Evolutionary conservation across 148 eudicot genomes (phyloP), one percentile per base, ranked within the genome.

Genomic region (Pharnaceum exiguum): DNA sequence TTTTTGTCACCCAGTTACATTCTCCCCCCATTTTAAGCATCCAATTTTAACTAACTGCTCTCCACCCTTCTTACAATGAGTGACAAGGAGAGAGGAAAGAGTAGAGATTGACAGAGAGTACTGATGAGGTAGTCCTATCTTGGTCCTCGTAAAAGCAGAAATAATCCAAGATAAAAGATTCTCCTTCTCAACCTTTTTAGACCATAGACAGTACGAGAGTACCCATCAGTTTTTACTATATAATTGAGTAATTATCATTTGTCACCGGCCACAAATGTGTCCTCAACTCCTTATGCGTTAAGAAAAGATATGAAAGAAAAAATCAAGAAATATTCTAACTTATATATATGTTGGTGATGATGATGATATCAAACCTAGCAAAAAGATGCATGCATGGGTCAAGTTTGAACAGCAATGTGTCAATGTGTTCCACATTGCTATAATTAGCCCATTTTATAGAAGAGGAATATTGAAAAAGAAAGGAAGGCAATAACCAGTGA

Each of bases 71-170:
- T 11, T 19, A 9, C 8, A 28, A 22, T 44, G 29, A 19, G 51
- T 30, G 35, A 16, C 11, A n/a, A n/a, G n/a, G 23, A 7, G 21
- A 31, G 57, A 59, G 26, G 45, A 46, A 55, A 22, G 62, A 59
- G 54, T n/a, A 47, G 25, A 61, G 29, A 44, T 26, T 15, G 43
- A 59, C 55, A 61, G 33, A 45, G 42, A 50, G 26, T 38, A 58
- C 32, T 29, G 28, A 18, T 43, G 31, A 1, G n/a, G n/a, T n/a
- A n/a, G n/a, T 59, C 33, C 31, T 37, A 43, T 40, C 69, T 75
- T 71, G 79, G 76, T 75, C 70, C 56, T 66, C 51, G 79, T 65
- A 32, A 75, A 75, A 71, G 75, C 62, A 66, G n/a, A 59, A 26
- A 17, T 1, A 55, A 62, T 60, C 35, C 67, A 46, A 54, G 29